phyloP scores from a whole-genome alignment of 1,284 basidiomycete genomes.

The Gomphus bonarii region DNA sequence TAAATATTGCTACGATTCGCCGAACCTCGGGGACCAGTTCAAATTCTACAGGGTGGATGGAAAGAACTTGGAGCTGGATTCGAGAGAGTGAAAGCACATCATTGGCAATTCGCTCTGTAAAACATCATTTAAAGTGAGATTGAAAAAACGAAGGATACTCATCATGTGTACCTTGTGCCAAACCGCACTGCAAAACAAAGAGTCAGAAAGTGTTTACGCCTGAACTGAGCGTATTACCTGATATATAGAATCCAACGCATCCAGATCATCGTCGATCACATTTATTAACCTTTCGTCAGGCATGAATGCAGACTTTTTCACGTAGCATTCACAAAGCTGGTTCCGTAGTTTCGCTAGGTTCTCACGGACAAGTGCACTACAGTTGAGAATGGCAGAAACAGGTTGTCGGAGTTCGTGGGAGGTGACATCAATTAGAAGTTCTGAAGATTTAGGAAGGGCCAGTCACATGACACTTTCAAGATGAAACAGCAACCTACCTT shows the following conservation, averaged over 20 bases:
- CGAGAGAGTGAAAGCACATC: slow-evolving; percentile 31
- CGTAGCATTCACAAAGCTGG: slow-evolving; percentile 18
- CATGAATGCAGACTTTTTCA: slow-evolving; percentile 17
- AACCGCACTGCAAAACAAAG: slow-evolving; percentile 19
- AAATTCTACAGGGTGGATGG: slow-evolving; percentile 22
- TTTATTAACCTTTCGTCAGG: slow-evolving; percentile 22
- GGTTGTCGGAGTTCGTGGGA: slow-evolving; percentile 21
- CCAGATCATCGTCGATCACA: slow-evolving; percentile 27
- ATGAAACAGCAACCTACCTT: slow-evolving; percentile 14
- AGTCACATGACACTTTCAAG: neutral
- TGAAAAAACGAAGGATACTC: neutral
- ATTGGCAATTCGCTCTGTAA: slow-evolving; percentile 28
- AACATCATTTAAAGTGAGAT: neutral
- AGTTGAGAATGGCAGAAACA: slow-evolving; percentile 21
- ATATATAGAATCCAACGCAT: slow-evolving; percentile 20
- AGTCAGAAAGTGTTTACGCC: neutral
- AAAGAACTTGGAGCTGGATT: slow-evolving; percentile 25
- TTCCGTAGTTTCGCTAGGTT: slow-evolving; percentile 18
- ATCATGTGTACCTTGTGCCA: slow-evolving; percentile 21
- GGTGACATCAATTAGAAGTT: slow-evolving; percentile 21
- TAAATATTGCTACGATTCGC: slow-evolving; percentile 26
- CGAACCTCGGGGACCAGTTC: slow-evolving; percentile 22
- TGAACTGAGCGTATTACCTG: slow-evolving; percentile 12
- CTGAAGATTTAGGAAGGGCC: slow-evolving; percentile 6
- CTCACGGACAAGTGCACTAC: slow-evolving; percentile 17